Evolutionary conservation across 352 stramenopile genomes (phyloP).

Genomic region (Saprolegnia diclina): DNA sequence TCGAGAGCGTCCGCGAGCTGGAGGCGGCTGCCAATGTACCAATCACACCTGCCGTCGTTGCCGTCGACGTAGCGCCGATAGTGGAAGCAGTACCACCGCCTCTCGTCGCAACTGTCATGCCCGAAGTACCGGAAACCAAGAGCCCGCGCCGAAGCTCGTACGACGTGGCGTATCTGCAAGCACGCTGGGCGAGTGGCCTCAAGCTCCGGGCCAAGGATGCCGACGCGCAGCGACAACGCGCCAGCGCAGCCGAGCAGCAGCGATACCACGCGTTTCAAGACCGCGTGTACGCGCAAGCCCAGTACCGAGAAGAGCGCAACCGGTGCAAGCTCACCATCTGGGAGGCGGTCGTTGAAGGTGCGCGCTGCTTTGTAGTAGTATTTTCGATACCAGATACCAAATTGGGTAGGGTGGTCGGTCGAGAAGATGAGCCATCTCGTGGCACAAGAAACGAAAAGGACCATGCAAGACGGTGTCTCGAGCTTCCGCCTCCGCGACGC

Average conservation of each 20-base stretch:
- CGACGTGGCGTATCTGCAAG: constrained; percentile 31
- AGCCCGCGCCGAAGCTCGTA: constrained; percentile 27
- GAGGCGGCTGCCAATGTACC: constrained; percentile 36
- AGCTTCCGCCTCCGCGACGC: constrained; percentile 47
- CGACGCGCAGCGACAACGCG: background rate
- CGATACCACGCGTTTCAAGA: constrained; percentile 26
- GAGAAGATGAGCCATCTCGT: constrained; percentile 49
- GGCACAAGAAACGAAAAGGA: constrained; percentile 56
- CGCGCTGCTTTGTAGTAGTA: no score
- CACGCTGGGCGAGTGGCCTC: constrained; percentile 43
- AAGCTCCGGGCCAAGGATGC: constrained; percentile 35
- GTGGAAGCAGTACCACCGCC: background rate
- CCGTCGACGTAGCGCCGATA: background rate
- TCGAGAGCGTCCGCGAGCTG: constrained; percentile 36
- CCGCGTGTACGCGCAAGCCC: constrained; percentile 29
- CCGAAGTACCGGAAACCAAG: background rate
- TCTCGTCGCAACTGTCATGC: background rate
- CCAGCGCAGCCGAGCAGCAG: constrained; percentile 24
- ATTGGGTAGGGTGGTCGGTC: constrained; percentile 27
- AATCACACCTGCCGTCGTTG: constrained; percentile 24
- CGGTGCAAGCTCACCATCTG: constrained; percentile 55
- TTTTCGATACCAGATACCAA: background rate
- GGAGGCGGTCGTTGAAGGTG: constrained; percentile 54
- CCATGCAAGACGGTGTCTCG: constrained; percentile 42
- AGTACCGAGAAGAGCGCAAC: constrained; percentile 27